A percentile compares a stretch with the other conserved stretches of the same genome.
These are phyloP conservation scores for Dothideomycetidae sp. DNA, from an alignment of 2,329 filamentous ascomycete species.

Conservation along the genomic window DNA sequence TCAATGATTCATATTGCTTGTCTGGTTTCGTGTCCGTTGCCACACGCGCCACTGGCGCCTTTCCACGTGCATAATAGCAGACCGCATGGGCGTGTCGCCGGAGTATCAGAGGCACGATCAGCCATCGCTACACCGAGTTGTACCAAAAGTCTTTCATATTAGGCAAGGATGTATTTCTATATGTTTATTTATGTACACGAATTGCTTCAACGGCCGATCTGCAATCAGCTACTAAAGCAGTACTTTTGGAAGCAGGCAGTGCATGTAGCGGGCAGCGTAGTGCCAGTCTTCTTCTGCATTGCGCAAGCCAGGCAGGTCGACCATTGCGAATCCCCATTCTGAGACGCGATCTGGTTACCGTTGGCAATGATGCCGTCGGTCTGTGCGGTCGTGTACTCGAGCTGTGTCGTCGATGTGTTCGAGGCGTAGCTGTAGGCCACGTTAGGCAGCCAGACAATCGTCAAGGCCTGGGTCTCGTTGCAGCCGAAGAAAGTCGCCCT, in stretches of 20 bases:
- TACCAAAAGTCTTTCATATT: no score
- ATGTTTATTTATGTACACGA: no score
- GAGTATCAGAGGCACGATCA: no score
- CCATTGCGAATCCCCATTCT: conserved; percentile 26
- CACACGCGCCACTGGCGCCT: no score
- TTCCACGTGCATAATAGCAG: no score
- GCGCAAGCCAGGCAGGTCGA: conserved; percentile 30
- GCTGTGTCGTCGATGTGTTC: conserved; percentile 21
- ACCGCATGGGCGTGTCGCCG: no score
- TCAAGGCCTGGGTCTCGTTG: conserved; percentile 22
- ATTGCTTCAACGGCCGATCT: no score
- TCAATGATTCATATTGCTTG: no score
- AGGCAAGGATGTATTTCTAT: no score
- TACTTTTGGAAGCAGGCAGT: conserved; percentile 29
- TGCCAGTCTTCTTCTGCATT: conserved; percentile 24
- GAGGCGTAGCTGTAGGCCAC: conserved; percentile 24
- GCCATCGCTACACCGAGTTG: no score
- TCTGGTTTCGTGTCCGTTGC: no score
- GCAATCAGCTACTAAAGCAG: no score
- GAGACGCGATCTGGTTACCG: conserved; percentile 26
- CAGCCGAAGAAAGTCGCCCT: conserved; percentile 52
- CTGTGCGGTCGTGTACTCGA: conserved; percentile 25
- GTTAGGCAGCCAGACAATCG: conserved; percentile 34
- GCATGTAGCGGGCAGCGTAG: conserved; percentile 23
- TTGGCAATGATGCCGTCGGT: conserved; percentile 29